Evolutionary conservation across 1,284 basidiomycete genomes (phyloP).

Genomic region (Trichosporon sp.): DNA sequence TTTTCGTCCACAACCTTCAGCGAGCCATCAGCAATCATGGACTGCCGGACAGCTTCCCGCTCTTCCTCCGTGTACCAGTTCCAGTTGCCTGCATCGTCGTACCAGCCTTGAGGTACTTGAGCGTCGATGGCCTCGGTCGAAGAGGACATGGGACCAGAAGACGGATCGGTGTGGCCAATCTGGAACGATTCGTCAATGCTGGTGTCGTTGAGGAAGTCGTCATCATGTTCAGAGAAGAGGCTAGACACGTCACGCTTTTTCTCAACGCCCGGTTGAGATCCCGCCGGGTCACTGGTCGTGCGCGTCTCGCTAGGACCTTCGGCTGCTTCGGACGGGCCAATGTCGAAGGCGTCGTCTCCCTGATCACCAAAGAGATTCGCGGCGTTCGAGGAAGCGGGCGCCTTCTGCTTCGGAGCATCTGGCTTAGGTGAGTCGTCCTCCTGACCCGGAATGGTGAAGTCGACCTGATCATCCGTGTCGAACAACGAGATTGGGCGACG

Average conservation of each 20-base stretch:
- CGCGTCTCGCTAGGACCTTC: slow-evolving; percentile 2
- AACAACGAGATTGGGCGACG: slow-evolving; percentile 5
- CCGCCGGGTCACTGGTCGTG: slow-evolving; percentile 8
- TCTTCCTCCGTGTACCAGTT: slow-evolving; percentile 54
- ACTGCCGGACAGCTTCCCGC: slow-evolving; percentile 43
- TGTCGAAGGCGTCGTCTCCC: slow-evolving; percentile 26
- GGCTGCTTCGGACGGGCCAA: slow-evolving; percentile 22
- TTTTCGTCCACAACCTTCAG: slow-evolving; percentile 16
- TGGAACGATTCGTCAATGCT: slow-evolving; percentile 42
- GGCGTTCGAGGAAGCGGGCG: background rate
- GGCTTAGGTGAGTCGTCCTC: background rate
- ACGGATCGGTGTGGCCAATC: slow-evolving; percentile 23
- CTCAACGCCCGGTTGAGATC: background rate
- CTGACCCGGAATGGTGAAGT: slow-evolving; percentile 5
- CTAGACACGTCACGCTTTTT: slow-evolving; percentile 14
- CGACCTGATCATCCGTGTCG: slow-evolving; percentile 13
- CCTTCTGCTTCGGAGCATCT: background rate
- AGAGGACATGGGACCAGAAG: background rate
- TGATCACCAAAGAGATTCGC: slow-evolving; percentile 32
- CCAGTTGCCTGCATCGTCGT: slow-evolving; percentile 48
- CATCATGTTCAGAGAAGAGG: slow-evolving; percentile 22
- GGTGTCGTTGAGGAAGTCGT: slow-evolving; percentile 37
- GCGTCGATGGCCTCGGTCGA: slow-evolving; percentile 27
- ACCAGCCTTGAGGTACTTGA: slow-evolving; percentile 53
- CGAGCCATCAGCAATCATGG: slow-evolving; percentile 39